Conservation (phyloP, 2,329 filamentous ascomycete genomes). For the Penicillium sp. region DNA sequence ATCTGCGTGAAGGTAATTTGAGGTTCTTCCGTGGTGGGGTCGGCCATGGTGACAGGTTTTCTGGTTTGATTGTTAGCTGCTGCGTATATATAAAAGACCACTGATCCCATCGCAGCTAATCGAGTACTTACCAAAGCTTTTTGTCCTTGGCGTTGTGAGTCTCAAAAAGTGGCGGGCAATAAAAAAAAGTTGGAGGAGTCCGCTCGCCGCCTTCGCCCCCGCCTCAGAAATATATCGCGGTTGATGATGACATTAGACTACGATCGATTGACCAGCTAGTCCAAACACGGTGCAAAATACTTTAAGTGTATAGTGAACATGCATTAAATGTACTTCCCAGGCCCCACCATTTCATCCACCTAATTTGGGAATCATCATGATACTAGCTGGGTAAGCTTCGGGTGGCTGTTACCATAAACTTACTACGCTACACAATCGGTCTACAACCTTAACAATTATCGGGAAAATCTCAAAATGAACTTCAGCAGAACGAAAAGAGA, state of each 20-base stretch:
- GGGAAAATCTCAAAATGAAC: neutral
- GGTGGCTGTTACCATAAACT: neutral
- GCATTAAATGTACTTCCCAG: neutral
- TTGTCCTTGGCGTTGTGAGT: neutral
- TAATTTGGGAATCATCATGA: neutral
- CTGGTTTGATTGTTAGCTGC: conserved; percentile 7
- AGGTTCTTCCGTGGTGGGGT: conserved; percentile 23
- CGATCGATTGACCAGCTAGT: neutral
- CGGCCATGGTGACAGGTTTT: conserved; percentile 22
- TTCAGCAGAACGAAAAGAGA: conserved; percentile 22
- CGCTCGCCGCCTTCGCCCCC: conserved; percentile 33
- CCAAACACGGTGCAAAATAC: no score
- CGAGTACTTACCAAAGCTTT: neutral
- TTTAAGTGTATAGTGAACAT: neutral
- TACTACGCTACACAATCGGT: neutral
- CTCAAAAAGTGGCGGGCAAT: conserved; percentile 13
- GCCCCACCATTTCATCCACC: no score
- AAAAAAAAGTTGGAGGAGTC: conserved; percentile 25
- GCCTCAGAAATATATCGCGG: conserved; percentile 19
- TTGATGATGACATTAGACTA: neutral
- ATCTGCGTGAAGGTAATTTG: conserved; percentile 27
- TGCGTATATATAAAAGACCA: neutral
- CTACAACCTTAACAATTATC: neutral
- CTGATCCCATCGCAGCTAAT: neutral
- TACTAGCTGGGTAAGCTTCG: neutral